Evolutionary conservation across 129 eudicot species (phyloP), one percentile per base, ranked within the genome.

Genomic region (Ambrosia trifida): DNA sequence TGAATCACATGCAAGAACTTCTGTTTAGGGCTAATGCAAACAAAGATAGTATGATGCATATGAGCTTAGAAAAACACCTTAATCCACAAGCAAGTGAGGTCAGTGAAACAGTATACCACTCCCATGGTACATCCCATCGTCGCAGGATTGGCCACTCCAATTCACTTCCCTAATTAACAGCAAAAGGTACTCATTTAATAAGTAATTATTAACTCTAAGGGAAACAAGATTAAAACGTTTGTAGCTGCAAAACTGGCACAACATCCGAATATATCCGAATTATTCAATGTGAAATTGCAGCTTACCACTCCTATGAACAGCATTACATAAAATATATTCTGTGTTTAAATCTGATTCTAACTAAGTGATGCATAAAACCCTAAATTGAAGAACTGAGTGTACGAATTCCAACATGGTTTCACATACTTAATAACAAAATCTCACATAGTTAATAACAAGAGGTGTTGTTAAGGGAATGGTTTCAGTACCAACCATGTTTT

Each of bases 91-190:
- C 97, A 68, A 90, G 88, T 19, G 99, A 90, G 59, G 96, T 85
- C 73, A 95, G 75, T 51, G 96, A 86, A 77, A 90, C 71, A 7
- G 97, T 95, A 73, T 95, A 94, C 97, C 99, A 95, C 72, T 91
- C 89, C 99, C 99, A 95, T 8, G 96, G 97, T 71, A 95, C 99
- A 63, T 95, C 97, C 99, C 97, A 95, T 13, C 95, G 87, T 75
- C 65, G 81, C 69, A 95, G 58, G 19, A 95, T 86, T 45, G 83
- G 91, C 99, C 96, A 90, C 13, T 78, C 79, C 64, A 61, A 66
- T 70, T 57, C 84, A 66, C 68, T 63, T 49, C 64, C 96, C 96
- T 91, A 79, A 53, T 45, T 66, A 51, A 41, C 35, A 49, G 46
- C 66, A 44, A 63, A 73, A 9, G 4, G 8, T 8, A 44, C n/a